A percentile compares a stretch with the other conserved stretches of the same genome.
Conservation (phyloP, 441 rosid genomes). For the Rhodomyrtus psidioides region DNA sequence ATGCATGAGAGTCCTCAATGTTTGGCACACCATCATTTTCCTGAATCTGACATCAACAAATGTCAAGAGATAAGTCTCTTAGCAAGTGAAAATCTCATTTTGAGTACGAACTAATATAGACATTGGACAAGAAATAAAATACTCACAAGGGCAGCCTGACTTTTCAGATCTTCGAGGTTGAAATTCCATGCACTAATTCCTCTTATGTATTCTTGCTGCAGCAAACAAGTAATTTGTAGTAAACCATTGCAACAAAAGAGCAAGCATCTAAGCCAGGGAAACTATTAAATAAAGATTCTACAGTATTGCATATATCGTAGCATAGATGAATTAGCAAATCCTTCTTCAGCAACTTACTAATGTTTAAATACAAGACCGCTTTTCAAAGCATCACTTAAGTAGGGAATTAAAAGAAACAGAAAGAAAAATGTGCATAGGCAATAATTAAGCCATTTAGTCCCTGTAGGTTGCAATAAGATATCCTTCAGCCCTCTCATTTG, state of each 20-base stretch:
- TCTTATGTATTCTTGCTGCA: constrained; percentile 94
- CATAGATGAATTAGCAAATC: neutral
- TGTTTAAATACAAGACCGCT: neutral
- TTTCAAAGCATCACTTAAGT: neutral
- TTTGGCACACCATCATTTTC: constrained; percentile 49
- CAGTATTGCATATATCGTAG: neutral
- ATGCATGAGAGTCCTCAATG: constrained; percentile 36
- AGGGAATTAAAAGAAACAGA: neutral
- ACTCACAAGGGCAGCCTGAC: constrained; percentile 91
- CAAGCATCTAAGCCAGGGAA: neutral
- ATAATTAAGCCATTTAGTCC: neutral
- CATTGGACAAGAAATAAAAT: constrained; percentile 1
- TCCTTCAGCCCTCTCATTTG: neutral
- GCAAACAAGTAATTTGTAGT: neutral
- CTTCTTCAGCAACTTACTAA: neutral
- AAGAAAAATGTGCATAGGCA: neutral
- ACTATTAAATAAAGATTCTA: neutral
- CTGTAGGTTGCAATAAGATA: neutral
- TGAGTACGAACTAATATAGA: neutral
- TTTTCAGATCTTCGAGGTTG: constrained; percentile 92
- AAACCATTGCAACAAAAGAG: neutral
- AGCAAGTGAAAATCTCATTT: neutral
- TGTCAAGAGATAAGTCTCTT: neutral
- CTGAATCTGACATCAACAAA: constrained; percentile 53
- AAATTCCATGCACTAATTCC: constrained; percentile 99